Evolutionary conservation across 441 rosid genomes (phyloP), one percentile per base, ranked within the genome.

Genomic region (Melastoma candidum): DNA sequence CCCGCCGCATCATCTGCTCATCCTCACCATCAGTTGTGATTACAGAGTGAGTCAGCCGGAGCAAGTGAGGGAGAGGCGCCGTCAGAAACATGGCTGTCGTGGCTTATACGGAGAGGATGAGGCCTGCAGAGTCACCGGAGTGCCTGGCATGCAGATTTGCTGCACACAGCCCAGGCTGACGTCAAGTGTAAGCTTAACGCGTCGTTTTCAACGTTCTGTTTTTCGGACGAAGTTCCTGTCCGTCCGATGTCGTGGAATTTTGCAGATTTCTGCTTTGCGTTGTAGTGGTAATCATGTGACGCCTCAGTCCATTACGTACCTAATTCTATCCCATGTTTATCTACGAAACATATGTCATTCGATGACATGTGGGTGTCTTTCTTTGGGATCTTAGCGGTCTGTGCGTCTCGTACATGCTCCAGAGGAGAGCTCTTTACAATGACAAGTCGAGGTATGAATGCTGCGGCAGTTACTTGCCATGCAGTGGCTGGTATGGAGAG

Each of bases 391-490:
- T 61, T 51, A 89, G 97, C 72, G 90, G 64, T 13, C 97, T 95
- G 14, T 89, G 97, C 58, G 90, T 70, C 45, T 89, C 97, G 7
- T 89, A 89, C 78, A 17, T 89, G 65, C 97, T 89, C 60, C 90
- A 95, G 47, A 89, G 77, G 71, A 70, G 95, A 71, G 95, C 97
- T 0, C 82, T 89, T 46, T 86, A 89, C 72, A 74, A 89, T 79
- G 95, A 90, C 67, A 90, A 85, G 97, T 70, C 88, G 56, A 92
- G 98, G 98, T 90, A 29, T 29, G 36, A 76, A 8, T 92, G 98
- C 51, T 92, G 98, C 58, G 98, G 97, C 43, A 97, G 98, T 49
- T 86, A 86, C 68, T 73, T 85, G 98, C 98, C 98, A 27, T 92
- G 97, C 44, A 88, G 98, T 12, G 98, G 98, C 49, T 75, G 72